Evolutionary conservation across 371 early-diverging fungal genomes (phyloP).

Genomic region (Mucor sp.): DNA sequence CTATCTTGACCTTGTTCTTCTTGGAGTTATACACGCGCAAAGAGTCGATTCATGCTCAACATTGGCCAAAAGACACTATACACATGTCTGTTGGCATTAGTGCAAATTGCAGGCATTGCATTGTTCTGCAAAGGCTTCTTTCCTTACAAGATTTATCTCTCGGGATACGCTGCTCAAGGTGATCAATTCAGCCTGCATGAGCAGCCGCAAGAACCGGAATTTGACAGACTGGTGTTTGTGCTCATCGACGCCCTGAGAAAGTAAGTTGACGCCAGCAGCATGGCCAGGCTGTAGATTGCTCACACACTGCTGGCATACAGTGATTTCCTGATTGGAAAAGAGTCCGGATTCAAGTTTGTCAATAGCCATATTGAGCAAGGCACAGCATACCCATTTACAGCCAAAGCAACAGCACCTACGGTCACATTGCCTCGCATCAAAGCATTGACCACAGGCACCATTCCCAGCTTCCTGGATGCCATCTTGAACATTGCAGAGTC

Average conservation of each 20-base stretch:
- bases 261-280: slow-evolving; percentile 24
- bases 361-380: slow-evolving; percentile 50
- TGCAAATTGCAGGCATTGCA: slow-evolving; percentile 66
- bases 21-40: background rate
- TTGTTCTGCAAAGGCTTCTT: slow-evolving; percentile 78
- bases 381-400: slow-evolving; percentile 67
- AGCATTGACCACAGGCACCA: slow-evolving; percentile 89
- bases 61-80: slow-evolving; percentile 3
- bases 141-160: slow-evolving; percentile 72
- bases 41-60: slow-evolving; percentile 3
- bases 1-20: background rate
- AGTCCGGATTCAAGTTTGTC: slow-evolving; percentile 57
- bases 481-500: slow-evolving; percentile 86
- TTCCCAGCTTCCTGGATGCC: slow-evolving; percentile 76
- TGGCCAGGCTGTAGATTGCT: background rate
- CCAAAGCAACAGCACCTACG: slow-evolving; percentile 85
- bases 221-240: slow-evolving; percentile 76
- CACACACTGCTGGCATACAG: slow-evolving; percentile 32
- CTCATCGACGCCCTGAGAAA: slow-evolving; percentile 80
- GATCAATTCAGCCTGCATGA: slow-evolving; percentile 9
- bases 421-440: slow-evolving; percentile 95
- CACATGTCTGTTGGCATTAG: slow-evolving; percentile 24
- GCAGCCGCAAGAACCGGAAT: slow-evolving; percentile 43
- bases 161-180: slow-evolving; percentile 57
- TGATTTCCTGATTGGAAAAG: slow-evolving; percentile 74